Conservation (phyloP, 2,329 filamentous ascomycete genomes). For the Penicillium psychrosexuale region DNA sequence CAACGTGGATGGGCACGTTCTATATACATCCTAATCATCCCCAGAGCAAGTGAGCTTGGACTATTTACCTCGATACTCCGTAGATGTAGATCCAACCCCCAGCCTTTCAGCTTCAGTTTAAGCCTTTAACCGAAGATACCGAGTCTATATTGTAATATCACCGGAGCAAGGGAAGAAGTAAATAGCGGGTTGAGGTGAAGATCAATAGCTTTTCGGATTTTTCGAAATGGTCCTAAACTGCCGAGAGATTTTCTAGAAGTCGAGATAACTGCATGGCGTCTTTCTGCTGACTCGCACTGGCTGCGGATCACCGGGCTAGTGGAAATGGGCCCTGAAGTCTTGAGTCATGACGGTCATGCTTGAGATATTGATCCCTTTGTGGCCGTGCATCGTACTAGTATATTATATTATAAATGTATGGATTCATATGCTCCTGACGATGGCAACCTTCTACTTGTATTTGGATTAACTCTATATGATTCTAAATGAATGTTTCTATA, state of each 20-base stretch:
- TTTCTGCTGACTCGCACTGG: not conserved
- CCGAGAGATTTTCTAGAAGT: constrained; percentile 1
- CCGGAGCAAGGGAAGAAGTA: constrained; percentile 5
- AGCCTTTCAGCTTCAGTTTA: not conserved
- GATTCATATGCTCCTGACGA: not conserved
- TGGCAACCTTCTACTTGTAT: not conserved
- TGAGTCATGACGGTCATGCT: constrained; percentile 11
- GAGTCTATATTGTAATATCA: constrained; percentile 1
- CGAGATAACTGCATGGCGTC: not conserved
- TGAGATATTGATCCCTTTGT: not conserved
- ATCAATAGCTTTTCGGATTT: not conserved
- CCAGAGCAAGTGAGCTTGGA: not conserved
- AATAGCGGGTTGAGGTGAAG: not conserved
- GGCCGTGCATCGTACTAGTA: not conserved
- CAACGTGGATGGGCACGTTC: not conserved
- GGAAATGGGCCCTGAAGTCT: constrained; percentile 4
- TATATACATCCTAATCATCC: not conserved
- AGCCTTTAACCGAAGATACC: constrained; percentile 10
- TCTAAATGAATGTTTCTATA: not conserved
- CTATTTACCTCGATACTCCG: not conserved
- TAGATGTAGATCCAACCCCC: not conserved
- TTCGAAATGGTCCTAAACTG: not conserved
- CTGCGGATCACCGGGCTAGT: not conserved
- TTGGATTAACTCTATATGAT: not conserved
- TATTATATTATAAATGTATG: not conserved